phyloP scores from a whole-genome alignment of 345 rosid species.

The Eucalyptus marginata region DNA sequence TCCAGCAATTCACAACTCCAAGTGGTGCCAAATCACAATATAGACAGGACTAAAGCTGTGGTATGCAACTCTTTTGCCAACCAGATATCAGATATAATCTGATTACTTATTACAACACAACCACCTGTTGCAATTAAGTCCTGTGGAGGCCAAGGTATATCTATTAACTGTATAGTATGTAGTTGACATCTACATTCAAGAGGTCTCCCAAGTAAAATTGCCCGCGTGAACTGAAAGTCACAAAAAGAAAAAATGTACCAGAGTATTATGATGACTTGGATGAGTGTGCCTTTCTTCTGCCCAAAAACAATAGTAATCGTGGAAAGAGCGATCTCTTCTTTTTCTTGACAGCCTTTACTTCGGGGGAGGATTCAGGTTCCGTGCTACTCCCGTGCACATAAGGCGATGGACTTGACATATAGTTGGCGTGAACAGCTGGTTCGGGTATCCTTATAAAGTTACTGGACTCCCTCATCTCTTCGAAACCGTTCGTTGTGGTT shows the following conservation, averaged over 20 bases:
- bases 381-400: slow-evolving; percentile 2
- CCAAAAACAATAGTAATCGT: slow-evolving; percentile 51
- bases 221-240: not conserved
- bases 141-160: not conserved
- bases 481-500: slow-evolving; percentile 7
- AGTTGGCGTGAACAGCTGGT: not conserved
- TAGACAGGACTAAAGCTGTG: not conserved
- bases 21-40: not conserved
- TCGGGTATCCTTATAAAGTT: not conserved
- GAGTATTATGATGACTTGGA: slow-evolving; percentile 11
- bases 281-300: slow-evolving; percentile 39
- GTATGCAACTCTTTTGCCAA: not conserved
- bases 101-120: not conserved
- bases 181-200: not conserved
- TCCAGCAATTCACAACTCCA: not conserved
- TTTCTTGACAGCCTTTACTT: slow-evolving; percentile 30
- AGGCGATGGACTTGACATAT: slow-evolving; percentile 13
- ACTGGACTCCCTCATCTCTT: slow-evolving; percentile 24
- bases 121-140: not conserved
- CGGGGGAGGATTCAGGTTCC: slow-evolving; percentile 23
- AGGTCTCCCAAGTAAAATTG: not conserved
- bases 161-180: not conserved
- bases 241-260: not conserved
- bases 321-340: slow-evolving; percentile 80
- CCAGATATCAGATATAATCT: not conserved